Conservation (phyloP, 2,329 filamentous ascomycete species). For the Fusarium irregulare region DNA sequence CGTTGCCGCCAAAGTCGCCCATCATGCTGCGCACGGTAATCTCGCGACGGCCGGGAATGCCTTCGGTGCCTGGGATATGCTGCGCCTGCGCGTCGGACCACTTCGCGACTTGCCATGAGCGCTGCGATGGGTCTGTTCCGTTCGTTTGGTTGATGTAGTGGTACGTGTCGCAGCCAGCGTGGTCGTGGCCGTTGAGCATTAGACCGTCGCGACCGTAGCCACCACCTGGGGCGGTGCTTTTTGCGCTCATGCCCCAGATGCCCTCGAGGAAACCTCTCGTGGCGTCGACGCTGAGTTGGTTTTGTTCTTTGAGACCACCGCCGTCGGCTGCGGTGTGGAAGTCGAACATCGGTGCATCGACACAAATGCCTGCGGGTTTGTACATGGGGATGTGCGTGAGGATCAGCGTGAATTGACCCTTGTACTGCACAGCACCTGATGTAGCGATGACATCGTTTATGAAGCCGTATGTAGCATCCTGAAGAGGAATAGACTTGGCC, state of each 20-base stretch:
- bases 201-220: constrained; percentile 79
- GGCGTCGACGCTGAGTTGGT: constrained; percentile 81
- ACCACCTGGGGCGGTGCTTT: constrained; percentile 65
- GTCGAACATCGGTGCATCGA: constrained; percentile 84
- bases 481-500: constrained; percentile 72
- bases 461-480: constrained; percentile 82
- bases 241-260: constrained; percentile 80
- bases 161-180: constrained; percentile 90
- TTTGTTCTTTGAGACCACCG: constrained; percentile 88
- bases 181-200: constrained; percentile 93
- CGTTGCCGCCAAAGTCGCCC: constrained; percentile 94
- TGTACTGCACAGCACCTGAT: constrained; percentile 68
- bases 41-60: constrained; percentile 78
- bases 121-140: constrained; percentile 53
- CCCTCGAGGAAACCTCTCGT: constrained; percentile 84
- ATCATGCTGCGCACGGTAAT: constrained; percentile 98
- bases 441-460: constrained; percentile 75
- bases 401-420: constrained; percentile 80
- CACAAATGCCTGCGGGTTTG: constrained; percentile 84
- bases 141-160: constrained; percentile 79
- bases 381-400: constrained; percentile 93
- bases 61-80: constrained; percentile 55
- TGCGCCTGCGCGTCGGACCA: constrained; percentile 60
- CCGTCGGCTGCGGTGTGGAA: constrained; percentile 75
- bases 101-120: constrained; percentile 61